Percentiles rank a stretch among this genome's conserved stretches.
Conservation (phyloP, 2,329 filamentous ascomycete genomes). For the Sphaceloma murrayae region DNA sequence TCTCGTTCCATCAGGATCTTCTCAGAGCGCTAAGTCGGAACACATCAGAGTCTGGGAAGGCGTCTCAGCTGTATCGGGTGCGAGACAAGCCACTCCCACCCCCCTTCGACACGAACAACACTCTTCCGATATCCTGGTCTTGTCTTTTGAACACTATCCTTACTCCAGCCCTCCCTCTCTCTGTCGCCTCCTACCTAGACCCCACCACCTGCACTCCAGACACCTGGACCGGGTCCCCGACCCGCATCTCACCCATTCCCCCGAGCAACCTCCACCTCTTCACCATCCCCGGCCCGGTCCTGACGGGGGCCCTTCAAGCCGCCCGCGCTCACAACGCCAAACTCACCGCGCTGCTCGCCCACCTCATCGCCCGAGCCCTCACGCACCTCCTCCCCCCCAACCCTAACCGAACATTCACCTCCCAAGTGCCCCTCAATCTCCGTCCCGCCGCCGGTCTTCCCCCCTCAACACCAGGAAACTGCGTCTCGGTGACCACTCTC, state of each 20-base stretch:
- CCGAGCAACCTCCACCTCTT: constrained; percentile 24
- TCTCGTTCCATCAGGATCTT: constrained; percentile 37
- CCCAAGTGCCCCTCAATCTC: constrained; percentile 35
- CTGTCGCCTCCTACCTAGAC: constrained; percentile 28
- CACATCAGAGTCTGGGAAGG: background rate
- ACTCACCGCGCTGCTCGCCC: constrained; percentile 35
- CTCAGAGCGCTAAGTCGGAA: constrained; percentile 24
- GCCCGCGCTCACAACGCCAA: constrained; percentile 32
- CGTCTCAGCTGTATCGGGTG: constrained; percentile 17
- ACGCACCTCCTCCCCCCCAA: constrained; percentile 14
- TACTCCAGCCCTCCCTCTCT: constrained; percentile 31
- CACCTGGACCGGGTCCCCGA: constrained; percentile 23
- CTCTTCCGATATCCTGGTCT: constrained; percentile 37
- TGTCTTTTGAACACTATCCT: constrained; percentile 37
- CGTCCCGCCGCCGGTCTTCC: constrained; percentile 29
- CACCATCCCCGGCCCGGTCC: constrained; percentile 25
- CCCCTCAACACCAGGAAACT: constrained; percentile 30
- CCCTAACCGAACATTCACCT: constrained; percentile 27
- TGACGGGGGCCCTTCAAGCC: constrained; percentile 25
- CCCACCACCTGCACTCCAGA: constrained; percentile 22
- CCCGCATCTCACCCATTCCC: background rate
- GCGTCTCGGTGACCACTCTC: constrained; percentile 25
- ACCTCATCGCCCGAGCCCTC: constrained; percentile 34
- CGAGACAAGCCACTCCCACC: constrained; percentile 24
- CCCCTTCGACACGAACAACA: constrained; percentile 33